Evolutionary conservation across 1,139 yeast genomes (phyloP).

Genomic region (Suhomyces kunorum): DNA sequence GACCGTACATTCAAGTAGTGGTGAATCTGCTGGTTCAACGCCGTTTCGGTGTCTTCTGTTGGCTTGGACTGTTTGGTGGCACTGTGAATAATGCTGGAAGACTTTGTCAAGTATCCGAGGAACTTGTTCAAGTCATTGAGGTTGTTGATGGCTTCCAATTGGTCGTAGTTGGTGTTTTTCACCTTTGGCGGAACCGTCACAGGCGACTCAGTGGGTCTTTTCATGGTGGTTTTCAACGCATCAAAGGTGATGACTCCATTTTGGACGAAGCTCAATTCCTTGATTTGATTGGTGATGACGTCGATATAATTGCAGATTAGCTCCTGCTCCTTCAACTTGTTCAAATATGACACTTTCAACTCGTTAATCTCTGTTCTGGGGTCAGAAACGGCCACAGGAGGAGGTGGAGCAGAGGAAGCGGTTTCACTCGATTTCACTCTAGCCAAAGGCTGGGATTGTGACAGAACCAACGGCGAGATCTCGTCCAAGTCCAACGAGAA

Average conservation of each 20-base stretch:
- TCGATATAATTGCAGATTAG: constrained; percentile 48
- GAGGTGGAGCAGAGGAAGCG: constrained; percentile 4
- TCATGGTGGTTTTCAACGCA: constrained; percentile 29
- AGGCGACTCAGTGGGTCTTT: constrained; percentile 9
- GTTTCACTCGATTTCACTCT: not conserved
- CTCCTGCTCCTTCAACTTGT: constrained; percentile 48
- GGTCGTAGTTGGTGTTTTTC: constrained; percentile 27
- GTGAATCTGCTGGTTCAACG: constrained; percentile 38
- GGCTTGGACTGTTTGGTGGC: constrained; percentile 34
- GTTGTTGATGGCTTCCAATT: constrained; percentile 43
- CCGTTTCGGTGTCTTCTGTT: constrained; percentile 18
- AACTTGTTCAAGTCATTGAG: constrained; percentile 47
- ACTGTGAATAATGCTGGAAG: constrained; percentile 42
- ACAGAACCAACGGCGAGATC: not conserved
- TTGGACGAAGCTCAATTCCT: constrained; percentile 47
- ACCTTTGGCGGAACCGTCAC: constrained; percentile 8
- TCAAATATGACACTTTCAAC: constrained; percentile 36
- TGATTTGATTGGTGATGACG: constrained; percentile 46
- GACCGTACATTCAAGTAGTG: constrained; percentile 35
- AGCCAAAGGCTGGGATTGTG: not conserved
- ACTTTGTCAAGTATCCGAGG: constrained; percentile 41
- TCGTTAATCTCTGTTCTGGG: constrained; percentile 23
- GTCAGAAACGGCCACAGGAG: constrained; percentile 14
- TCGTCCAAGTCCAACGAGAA: not conserved
- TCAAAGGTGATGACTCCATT: constrained; percentile 50